Percentiles rank a stretch among this genome's conserved stretches.
Evolutionary conservation across 2,329 filamentous ascomycete species (phyloP).

Genomic region (Anisogramma anomala): DNA sequence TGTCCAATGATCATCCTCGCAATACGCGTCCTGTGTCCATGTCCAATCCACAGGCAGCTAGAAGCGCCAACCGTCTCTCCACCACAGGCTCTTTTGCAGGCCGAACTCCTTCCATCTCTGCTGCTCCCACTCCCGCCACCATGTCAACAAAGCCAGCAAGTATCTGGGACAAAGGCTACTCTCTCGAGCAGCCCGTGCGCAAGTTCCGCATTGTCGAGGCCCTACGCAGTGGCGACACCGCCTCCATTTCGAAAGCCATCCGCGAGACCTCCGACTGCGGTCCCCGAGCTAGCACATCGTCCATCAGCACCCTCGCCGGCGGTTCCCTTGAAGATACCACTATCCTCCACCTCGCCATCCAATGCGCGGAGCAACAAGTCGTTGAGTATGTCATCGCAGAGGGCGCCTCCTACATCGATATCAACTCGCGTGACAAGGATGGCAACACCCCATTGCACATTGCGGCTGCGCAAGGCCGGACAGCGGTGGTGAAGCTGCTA

Average conservation of each 20-base stretch:
- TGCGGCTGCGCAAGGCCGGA: constrained; percentile 71
- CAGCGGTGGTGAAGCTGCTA: constrained; percentile 68
- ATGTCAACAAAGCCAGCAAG: constrained; percentile 24
- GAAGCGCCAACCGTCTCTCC: constrained; percentile 37
- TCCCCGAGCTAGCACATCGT: constrained; percentile 45
- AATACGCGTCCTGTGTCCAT: constrained; percentile 25
- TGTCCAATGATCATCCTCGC: constrained; percentile 24
- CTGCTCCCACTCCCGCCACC: constrained; percentile 19
- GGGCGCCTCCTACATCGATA: constrained; percentile 54
- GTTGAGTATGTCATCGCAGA: constrained; percentile 89
- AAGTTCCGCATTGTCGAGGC: constrained; percentile 94
- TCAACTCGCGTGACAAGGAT: constrained; percentile 85
- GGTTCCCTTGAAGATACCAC: constrained; percentile 66
- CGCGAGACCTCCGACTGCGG: constrained; percentile 48
- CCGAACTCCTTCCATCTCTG: constrained; percentile 29
- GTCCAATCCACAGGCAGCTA: constrained; percentile 26
- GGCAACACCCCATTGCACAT: constrained; percentile 90
- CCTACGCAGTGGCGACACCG: constrained; percentile 79
- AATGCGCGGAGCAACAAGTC: constrained; percentile 85
- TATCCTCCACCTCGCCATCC: constrained; percentile 83
- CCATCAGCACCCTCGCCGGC: constrained; percentile 32
- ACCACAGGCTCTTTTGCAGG: constrained; percentile 29
- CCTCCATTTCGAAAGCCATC: constrained; percentile 77
- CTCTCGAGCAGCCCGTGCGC: constrained; percentile 84
- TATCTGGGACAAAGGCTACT: constrained; percentile 33